Conservation (phyloP, 2,329 filamentous ascomycete species). For the Thermoascus crustaceus region DNA sequence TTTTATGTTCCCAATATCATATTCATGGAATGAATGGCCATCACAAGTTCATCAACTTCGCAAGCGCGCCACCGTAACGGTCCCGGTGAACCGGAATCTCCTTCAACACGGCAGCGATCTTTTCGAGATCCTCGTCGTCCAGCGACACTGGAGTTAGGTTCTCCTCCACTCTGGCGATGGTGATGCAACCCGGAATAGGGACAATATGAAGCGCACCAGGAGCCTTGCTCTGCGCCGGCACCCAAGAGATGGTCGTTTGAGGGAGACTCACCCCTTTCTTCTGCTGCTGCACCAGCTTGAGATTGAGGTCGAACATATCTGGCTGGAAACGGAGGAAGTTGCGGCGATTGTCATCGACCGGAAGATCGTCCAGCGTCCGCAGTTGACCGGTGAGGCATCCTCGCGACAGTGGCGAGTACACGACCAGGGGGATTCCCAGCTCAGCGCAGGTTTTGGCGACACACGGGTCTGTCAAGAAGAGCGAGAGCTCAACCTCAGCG, state of each 20-base stretch:
- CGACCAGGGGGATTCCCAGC: conserved; percentile 50
- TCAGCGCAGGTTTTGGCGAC: conserved; percentile 45
- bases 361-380: background rate
- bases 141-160: too few species aligned
- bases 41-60: too few species aligned
- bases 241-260: background rate
- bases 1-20: too few species aligned
- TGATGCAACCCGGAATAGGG: background rate
- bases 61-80: too few species aligned
- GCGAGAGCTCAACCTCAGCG: conserved; percentile 46
- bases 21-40: too few species aligned
- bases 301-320: background rate
- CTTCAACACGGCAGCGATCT: too few species aligned
- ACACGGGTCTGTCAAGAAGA: conserved; percentile 43
- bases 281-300: background rate
- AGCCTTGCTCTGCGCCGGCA: background rate
- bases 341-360: background rate
- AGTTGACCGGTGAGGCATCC: conserved; percentile 49
- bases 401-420: conserved; percentile 53
- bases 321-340: background rate
- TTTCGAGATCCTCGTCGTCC: too few species aligned
- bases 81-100: too few species aligned
- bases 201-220: too few species aligned
- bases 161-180: background rate
- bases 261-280: background rate